phyloP scores from a whole-genome alignment of 768 basidiomycete species.

The Tulasnella sp. region DNA sequence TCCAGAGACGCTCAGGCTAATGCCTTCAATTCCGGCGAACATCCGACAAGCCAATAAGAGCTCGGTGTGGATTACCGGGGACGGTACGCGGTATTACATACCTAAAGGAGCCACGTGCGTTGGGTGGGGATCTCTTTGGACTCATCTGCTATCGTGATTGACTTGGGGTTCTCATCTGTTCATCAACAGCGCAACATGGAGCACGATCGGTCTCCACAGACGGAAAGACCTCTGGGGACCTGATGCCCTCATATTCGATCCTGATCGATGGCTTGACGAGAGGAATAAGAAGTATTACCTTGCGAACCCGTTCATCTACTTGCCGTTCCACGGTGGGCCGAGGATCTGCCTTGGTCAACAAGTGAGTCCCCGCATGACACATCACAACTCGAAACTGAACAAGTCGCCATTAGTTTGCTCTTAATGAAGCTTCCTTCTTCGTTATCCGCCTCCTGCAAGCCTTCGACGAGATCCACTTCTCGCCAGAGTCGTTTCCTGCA shows the following conservation, averaged over 20 bases:
- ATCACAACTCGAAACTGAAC: neutral
- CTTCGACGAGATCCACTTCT: constrained; percentile 48
- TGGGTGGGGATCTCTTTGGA: neutral
- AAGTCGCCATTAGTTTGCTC: constrained; percentile 42
- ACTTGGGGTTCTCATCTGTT: neutral
- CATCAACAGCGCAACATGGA: neutral
- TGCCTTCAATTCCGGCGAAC: constrained; percentile 32
- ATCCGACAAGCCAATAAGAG: neutral
- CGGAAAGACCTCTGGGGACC: constrained; percentile 49
- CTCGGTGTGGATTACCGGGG: constrained; percentile 7
- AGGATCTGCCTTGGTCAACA: constrained; percentile 25
- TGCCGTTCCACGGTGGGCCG: constrained; percentile 65
- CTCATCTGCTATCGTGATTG: neutral
- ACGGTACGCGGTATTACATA: constrained; percentile 13
- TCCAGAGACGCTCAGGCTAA: constrained; percentile 42
- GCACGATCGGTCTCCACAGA: neutral
- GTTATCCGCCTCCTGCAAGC: constrained; percentile 55
- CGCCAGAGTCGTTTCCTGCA: constrained; percentile 47
- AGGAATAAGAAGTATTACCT: constrained; percentile 24
- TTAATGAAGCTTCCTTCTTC: constrained; percentile 66
- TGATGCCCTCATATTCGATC: constrained; percentile 67
- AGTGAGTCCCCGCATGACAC: constrained; percentile 23
- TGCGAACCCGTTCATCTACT: constrained; percentile 46
- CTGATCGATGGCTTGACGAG: constrained; percentile 62
- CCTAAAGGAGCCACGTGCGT: constrained; percentile 6